A percentile compares a stretch with the other conserved stretches of the same genome.
phyloP scores from a whole-genome alignment of 1,284 basidiomycete species.

The Malassezia nana region DNA sequence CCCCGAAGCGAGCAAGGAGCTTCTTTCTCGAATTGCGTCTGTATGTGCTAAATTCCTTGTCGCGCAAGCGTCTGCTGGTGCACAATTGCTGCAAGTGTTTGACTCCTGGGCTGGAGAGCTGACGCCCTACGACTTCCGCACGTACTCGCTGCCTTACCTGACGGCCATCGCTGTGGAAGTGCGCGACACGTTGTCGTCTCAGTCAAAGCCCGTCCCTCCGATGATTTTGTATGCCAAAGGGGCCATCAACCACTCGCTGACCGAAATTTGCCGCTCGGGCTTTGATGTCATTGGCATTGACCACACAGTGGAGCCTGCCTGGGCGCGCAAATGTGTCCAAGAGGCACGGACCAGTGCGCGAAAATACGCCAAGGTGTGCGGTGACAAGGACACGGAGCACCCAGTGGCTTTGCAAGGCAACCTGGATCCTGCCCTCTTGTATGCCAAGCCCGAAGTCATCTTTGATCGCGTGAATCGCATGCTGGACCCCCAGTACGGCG shows the following conservation, averaged over 20 bases:
- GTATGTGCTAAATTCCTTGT: constrained; percentile 45
- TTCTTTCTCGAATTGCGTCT: constrained; percentile 40
- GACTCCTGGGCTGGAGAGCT: constrained; percentile 48
- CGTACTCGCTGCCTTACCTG: constrained; percentile 43
- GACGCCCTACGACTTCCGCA: constrained; percentile 44
- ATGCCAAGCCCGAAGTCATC: constrained; percentile 69
- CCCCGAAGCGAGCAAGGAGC: constrained; percentile 40
- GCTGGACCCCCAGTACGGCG: constrained; percentile 56
- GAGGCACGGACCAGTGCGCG: constrained; percentile 15
- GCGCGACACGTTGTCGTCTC: constrained; percentile 35
- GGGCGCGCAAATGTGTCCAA: constrained; percentile 38
- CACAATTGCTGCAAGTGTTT: constrained; percentile 45
- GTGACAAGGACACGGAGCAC: constrained; percentile 36
- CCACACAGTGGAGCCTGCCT: constrained; percentile 41
- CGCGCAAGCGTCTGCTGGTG: constrained; percentile 44
- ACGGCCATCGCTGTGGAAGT: constrained; percentile 38
- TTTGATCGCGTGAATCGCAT: constrained; percentile 71
- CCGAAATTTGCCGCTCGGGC: constrained; percentile 41
- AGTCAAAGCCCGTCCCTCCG: constrained; percentile 32
- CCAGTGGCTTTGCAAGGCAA: constrained; percentile 82
- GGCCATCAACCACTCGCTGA: constrained; percentile 40
- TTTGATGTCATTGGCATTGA: constrained; percentile 47
- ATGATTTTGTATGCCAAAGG: constrained; percentile 47
- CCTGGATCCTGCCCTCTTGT: constrained; percentile 78
- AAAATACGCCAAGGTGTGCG: constrained; percentile 21